Evolutionary conservation across 2,329 filamentous ascomycete species (phyloP).

Genomic region (Magnaporthiopsis rhizophila): DNA sequence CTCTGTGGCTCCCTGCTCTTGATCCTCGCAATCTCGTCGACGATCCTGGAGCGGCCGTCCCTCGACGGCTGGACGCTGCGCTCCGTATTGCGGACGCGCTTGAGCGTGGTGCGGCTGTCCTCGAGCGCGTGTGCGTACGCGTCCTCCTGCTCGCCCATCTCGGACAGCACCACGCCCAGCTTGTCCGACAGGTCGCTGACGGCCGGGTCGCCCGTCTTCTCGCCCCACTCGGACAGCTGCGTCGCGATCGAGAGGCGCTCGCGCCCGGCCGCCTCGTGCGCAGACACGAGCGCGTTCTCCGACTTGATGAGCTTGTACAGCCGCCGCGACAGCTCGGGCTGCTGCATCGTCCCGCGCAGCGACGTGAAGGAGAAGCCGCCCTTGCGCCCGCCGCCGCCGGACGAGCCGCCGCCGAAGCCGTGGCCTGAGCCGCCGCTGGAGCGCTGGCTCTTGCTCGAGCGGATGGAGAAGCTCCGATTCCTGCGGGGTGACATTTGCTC

Average conservation of each 20-base stretch:
- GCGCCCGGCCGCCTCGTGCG: conserved; percentile 75
- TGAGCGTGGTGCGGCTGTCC: conserved; percentile 73
- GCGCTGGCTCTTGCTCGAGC: conserved; percentile 49
- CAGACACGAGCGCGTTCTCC: conserved; percentile 78
- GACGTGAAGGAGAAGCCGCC: conserved; percentile 81
- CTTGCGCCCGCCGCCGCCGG: conserved; percentile 30
- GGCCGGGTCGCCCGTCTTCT: conserved; percentile 79
- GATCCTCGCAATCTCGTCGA: conserved; percentile 84
- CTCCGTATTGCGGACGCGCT: conserved; percentile 92
- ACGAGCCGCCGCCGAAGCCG: conserved; percentile 26
- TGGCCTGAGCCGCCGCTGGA: conserved; percentile 29
- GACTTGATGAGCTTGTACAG: conserved; percentile 92
- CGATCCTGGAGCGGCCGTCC: conserved; percentile 78
- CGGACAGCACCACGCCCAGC: conserved; percentile 82
- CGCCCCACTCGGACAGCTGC: conserved; percentile 94
- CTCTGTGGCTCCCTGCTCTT: conserved; percentile 90
- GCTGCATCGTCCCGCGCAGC: conserved; percentile 75
- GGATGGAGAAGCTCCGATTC: conserved; percentile 68
- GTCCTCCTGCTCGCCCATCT: conserved; percentile 93
- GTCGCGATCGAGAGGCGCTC: conserved; percentile 79
- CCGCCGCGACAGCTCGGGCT: conserved; percentile 82
- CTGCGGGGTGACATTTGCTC: conserved; percentile 27
- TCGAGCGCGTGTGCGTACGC: conserved; percentile 79
- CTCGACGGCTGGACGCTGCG: conserved; percentile 88
- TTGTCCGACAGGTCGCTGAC: conserved; percentile 92